phyloP scores from a whole-genome alignment of 345 rosid species.

The Punica granatum region DNA sequence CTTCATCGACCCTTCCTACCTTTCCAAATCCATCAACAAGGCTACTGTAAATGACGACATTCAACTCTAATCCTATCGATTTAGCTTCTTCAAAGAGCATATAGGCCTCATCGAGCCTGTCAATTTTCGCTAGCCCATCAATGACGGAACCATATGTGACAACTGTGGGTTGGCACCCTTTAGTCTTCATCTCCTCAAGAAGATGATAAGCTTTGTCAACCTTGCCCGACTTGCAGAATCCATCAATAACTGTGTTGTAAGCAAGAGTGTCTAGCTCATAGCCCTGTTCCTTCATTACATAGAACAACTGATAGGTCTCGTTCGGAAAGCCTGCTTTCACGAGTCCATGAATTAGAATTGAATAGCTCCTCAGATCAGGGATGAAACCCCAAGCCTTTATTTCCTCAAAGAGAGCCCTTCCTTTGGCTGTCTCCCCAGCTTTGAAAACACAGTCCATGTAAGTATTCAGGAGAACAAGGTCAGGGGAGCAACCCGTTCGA shows the following conservation, averaged over 20 bases:
- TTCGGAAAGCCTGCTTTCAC: slow-evolving; percentile 79
- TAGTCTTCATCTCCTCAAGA: slow-evolving; percentile 93
- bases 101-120: slow-evolving; percentile 96
- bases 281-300: slow-evolving; percentile 90
- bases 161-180: slow-evolving; percentile 68
- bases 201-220: slow-evolving; percentile 87
- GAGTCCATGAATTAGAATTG: slow-evolving; percentile 70
- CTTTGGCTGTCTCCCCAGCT: slow-evolving; percentile 81
- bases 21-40: slow-evolving; percentile 95
- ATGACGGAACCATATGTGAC: slow-evolving; percentile 88
- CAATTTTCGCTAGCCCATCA: slow-evolving; percentile 85
- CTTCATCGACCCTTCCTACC: slow-evolving; percentile 95
- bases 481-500: slow-evolving; percentile 53
- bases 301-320: slow-evolving; percentile 67
- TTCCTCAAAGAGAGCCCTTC: slow-evolving; percentile 75
- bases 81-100: slow-evolving; percentile 98
- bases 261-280: slow-evolving; percentile 76
- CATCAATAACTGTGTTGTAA: slow-evolving; percentile 77
- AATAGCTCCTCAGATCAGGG: slow-evolving; percentile 79
- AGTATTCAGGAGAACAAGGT: slow-evolving; percentile 68
- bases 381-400: slow-evolving; percentile 57
- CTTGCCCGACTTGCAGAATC: slow-evolving; percentile 91
- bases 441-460: slow-evolving; percentile 94
- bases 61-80: slow-evolving; percentile 56
- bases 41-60: slow-evolving; percentile 75